Evolutionary conservation across 2,329 filamentous ascomycete species (phyloP), one percentile per base, ranked within the genome.

Genomic region (Alternaria dauci): DNA sequence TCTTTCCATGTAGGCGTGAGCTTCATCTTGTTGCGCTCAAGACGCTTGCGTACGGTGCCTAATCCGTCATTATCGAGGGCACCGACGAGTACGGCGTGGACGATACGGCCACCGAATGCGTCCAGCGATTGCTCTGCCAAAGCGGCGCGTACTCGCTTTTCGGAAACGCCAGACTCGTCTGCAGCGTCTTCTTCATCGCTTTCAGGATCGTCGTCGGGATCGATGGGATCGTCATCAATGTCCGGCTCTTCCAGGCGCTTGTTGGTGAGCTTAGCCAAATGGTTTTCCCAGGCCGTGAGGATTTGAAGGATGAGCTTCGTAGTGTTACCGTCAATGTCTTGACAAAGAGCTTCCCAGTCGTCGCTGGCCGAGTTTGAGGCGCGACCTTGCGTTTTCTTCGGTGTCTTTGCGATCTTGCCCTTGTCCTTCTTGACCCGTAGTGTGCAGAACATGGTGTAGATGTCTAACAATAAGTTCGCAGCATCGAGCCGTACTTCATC

Each of bases 1-100:
- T 95, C 93, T 72, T 90, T 92, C 83, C 92, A 96, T 75, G 95
- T 97, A 46, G 87, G 83, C 2, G 95, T 95, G 3, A 99, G 85
- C 73, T 88, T 89, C n/a, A 82, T 83, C 74, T 90, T 90, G 79
- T 99, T 97, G 66, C 92, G 86, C 70, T 90, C 84, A 23, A 99
- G 82, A 20, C 93, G 86, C 70, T 88, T 87, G 64, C 87, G 86
- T 36, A 96, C 84, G 28, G 85, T 79, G 11, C 85, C 80, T 7
- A 67, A 66, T 30, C 86, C 81, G 11, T 70, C 63, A 1, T 62
- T 61, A 73, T 96, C 93, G 52, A 97, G 83, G 41, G 93, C 88
- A 54, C 88, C 88, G 20, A 89, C 92, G 9, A 91, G 83, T 23
- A 96, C 88, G 12, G 90, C 91, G 42, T 96, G 86, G 38, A 97